phyloP scores from a whole-genome alignment of 768 basidiomycete genomes.

The Panaeolus papilionaceus region DNA sequence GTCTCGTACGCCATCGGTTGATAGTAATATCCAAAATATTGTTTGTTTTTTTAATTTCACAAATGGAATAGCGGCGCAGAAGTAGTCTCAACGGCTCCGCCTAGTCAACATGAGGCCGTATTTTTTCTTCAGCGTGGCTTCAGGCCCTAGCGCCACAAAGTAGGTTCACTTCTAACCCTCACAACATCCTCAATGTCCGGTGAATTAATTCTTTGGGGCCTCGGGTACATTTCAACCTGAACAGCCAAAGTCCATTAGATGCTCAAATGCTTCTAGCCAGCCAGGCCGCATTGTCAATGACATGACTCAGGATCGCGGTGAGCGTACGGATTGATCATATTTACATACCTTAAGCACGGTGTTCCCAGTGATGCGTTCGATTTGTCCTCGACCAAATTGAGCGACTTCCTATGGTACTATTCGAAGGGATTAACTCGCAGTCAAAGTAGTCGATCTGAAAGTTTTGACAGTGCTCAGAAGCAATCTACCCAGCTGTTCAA shows the following conservation, averaged over 20 bases:
- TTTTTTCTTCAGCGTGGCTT: neutral
- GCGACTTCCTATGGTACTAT: neutral
- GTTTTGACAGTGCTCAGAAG: neutral
- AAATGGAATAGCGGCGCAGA: conserved; percentile 13
- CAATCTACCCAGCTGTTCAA: neutral
- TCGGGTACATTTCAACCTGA: neutral
- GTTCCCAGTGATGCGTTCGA: neutral
- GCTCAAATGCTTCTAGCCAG: neutral
- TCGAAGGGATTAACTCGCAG: neutral
- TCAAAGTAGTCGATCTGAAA: neutral
- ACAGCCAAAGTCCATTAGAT: neutral
- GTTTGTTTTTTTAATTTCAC: neutral
- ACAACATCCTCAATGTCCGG: neutral
- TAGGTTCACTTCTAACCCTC: neutral
- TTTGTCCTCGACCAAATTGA: neutral
- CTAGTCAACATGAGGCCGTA: conserved; percentile 4
- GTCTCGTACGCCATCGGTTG: neutral
- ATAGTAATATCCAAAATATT: neutral
- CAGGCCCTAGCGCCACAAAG: conserved; percentile 5
- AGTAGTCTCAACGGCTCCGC: conserved; percentile 4
- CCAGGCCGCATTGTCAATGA: neutral
- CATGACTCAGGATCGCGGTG: neutral
- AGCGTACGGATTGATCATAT: neutral
- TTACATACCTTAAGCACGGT: neutral
- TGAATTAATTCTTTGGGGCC: neutral